phyloP scores from a whole-genome alignment of 2,329 filamentous ascomycete species.

The Aureobasidium sp. region DNA sequence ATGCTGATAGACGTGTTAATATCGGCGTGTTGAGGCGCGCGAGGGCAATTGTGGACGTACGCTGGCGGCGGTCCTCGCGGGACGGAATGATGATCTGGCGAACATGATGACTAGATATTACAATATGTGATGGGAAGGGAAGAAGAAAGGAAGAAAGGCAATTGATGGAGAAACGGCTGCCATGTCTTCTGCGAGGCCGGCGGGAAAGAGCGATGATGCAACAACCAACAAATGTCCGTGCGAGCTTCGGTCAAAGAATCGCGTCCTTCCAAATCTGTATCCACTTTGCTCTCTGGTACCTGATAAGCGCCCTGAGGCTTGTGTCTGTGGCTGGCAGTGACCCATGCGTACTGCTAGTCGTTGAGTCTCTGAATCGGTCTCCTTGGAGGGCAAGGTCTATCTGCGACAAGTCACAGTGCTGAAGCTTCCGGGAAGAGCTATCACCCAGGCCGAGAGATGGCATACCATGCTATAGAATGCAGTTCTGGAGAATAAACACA shows the following conservation, averaged over 20 bases:
- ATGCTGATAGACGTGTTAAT: slow-evolving; percentile 38
- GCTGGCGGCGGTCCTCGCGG: slow-evolving; percentile 28
- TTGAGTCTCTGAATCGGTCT: not conserved
- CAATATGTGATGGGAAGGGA: not conserved
- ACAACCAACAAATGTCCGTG: not conserved
- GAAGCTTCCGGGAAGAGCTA: not conserved
- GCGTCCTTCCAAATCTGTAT: not conserved
- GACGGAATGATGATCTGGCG: slow-evolving; percentile 36
- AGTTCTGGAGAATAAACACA: not conserved
- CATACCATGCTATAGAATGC: not conserved
- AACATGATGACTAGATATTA: slow-evolving; percentile 31
- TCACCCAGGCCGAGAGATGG: not conserved
- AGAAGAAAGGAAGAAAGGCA: not conserved
- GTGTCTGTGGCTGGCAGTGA: not conserved
- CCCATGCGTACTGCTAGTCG: not conserved
- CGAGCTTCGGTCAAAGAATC: not conserved
- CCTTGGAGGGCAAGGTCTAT: not conserved
- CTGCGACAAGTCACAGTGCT: not conserved
- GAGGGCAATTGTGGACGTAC: slow-evolving; percentile 25
- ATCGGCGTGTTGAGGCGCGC: slow-evolving; percentile 1
- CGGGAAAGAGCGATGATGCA: slow-evolving; percentile 10
- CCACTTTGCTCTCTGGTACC: not conserved
- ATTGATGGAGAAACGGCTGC: slow-evolving; percentile 1
- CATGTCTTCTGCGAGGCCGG: slow-evolving; percentile 1
- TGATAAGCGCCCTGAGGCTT: not conserved